Evolutionary conservation across 306 rosid species (phyloP).

Genomic region (Corylus americana): DNA sequence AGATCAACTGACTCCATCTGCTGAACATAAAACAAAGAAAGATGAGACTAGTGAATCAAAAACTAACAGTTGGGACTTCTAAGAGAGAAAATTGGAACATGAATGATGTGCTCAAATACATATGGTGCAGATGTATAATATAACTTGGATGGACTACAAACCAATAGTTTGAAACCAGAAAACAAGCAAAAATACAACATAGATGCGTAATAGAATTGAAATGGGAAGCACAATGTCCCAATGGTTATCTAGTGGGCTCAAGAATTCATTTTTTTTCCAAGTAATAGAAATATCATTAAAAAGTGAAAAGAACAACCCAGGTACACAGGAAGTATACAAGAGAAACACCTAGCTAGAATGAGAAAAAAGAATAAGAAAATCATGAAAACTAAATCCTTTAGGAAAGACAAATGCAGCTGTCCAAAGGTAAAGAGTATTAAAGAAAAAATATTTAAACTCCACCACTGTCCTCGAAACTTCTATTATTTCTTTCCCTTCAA

Average conservation of each 20-base stretch:
- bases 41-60: conserved; percentile 12
- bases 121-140: conserved; percentile 13
- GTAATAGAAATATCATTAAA: no score
- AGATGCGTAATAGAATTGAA: neutral
- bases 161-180: neutral
- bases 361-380: no score
- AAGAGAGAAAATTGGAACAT: neutral
- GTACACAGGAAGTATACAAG: no score
- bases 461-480: no score
- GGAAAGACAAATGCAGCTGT: no score
- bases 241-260: neutral
- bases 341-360: no score
- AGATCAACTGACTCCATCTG: conserved; percentile 48
- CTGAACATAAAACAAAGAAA: conserved; percentile 26
- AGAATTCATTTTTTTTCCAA: neutral
- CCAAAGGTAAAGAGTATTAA: no score
- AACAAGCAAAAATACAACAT: neutral
- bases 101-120: conserved; percentile 25
- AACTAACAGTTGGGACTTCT: conserved; percentile 24
- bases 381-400: no score
- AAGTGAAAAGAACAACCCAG: no score
- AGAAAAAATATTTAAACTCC: no score
- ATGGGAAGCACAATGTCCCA: neutral
- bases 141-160: neutral
- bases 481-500: no score